Evolutionary conservation across 139 green algal genomes (phyloP).

Genomic region (Chlamydomonas schloesseri): DNA sequence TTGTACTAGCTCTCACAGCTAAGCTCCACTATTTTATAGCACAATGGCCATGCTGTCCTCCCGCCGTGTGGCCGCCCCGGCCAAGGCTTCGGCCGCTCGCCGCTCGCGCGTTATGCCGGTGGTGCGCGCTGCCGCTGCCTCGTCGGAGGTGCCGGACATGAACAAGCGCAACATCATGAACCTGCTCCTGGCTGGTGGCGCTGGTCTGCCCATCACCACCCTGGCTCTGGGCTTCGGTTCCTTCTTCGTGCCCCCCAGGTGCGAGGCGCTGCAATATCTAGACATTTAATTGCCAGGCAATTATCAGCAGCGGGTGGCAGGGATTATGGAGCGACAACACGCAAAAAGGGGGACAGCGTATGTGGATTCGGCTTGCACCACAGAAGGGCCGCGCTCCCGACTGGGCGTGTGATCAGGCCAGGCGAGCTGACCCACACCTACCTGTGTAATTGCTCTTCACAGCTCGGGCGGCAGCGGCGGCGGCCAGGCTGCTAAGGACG

Average conservation of each 20-base stretch:
- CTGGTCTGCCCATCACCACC: slow-evolving; percentile 70
- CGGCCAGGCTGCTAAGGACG: slow-evolving; percentile 94
- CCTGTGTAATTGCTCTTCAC: slow-evolving; percentile 3
- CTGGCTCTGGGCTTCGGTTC: slow-evolving; percentile 76
- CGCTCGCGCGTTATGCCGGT: slow-evolving; percentile 45
- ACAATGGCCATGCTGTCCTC: slow-evolving; percentile 36
- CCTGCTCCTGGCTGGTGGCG: slow-evolving; percentile 67
- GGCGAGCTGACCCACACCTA: too few relatives aligned
- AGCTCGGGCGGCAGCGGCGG: slow-evolving; percentile 82
- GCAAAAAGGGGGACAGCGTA: neutral
- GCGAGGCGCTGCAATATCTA: neutral
- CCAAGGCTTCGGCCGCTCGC: slow-evolving; percentile 6
- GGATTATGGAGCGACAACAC: neutral
- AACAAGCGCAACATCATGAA: slow-evolving; percentile 94
- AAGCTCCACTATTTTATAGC: neutral
- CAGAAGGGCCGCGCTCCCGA: too few relatives aligned
- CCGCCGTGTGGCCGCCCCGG: slow-evolving; percentile 32
- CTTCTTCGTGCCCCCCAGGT: slow-evolving; percentile 89
- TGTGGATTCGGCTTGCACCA: neutral
- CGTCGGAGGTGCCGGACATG: slow-evolving; percentile 63
- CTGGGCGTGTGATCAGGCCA: too few relatives aligned
- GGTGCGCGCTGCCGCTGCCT: slow-evolving; percentile 28
- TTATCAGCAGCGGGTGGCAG: too few relatives aligned
- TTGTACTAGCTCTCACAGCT: too few relatives aligned
- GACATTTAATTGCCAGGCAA: too few relatives aligned